Evolutionary conservation across 1,139 yeast genomes (phyloP), one percentile per base, ranked within the genome.

Genomic region (Hemisphaericaspora xylanilytica): DNA sequence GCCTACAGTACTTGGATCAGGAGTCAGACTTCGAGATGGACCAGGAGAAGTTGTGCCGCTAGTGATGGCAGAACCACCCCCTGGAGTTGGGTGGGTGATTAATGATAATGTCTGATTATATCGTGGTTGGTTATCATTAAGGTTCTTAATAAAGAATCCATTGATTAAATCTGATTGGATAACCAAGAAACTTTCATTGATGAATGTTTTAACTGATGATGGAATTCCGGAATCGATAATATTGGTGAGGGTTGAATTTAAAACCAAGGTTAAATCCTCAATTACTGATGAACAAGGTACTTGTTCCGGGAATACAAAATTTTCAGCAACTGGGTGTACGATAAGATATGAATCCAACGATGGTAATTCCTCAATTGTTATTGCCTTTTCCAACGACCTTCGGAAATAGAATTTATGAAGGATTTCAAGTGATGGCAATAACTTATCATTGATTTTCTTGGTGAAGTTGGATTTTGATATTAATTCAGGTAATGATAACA

Each of bases 231-330:
- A 73, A 36, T 80, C 78, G 14, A 84, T 58, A 0, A 78, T 67
- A 45, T 80, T 83, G 29, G 77, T 61, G 24, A 85, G 58, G 6
- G 85, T 69, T n/a, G 78, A 76, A 48, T 86, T 85, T 34, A 89
- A 63, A 14, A 89, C 79, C 50, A 88, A 68, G 26, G 89, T 77
- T 33, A 87, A 67, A 56, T 92, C 98, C 55, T 92, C 98, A 29
- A 90, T 80, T 9, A 88, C 82, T 0, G 97, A 88, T 0, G 95
- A 79, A 4, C 85, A 78, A 3, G 94, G 84, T 3, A 85, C 79
- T 35, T 69, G 75, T 45, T 75, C 86, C 9, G 74, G 76, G 3
- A 61, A 46, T 4, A 36, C 43, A 3, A 55, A 41, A n/a, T 32
- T 40, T 3, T 40, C 41, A 7, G 46, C 35, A 4, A 44, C 27